phyloP scores from a whole-genome alignment of 1,139 yeast genomes.

The Yamadazyma atlantica region DNA sequence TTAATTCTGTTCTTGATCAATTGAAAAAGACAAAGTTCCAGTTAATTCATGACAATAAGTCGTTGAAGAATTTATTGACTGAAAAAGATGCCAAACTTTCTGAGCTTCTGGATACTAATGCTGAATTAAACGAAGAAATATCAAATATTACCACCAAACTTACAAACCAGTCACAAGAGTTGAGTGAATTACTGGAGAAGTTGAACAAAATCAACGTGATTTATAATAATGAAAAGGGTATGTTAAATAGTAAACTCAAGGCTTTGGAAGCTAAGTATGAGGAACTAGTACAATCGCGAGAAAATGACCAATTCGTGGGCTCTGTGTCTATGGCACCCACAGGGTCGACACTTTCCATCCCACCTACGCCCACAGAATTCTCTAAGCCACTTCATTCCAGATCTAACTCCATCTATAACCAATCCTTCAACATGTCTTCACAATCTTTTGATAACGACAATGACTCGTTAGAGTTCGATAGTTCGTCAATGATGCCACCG shows the following conservation, averaged over 20 bases:
- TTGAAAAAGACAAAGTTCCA: conserved; percentile 34
- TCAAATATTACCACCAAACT: conserved; percentile 6
- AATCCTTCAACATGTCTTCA: conserved; percentile 13
- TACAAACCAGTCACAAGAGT: neutral
- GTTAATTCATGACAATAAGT: conserved; percentile 28
- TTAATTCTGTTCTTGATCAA: conserved; percentile 40
- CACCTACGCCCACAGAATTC: neutral
- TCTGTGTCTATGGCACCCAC: too few relatives aligned
- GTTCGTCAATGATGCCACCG: conserved; percentile 5
- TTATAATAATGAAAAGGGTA: conserved; percentile 31
- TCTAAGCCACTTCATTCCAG: neutral
- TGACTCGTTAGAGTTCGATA: conserved; percentile 1
- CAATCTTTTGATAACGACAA: conserved; percentile 9
- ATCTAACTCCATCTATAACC: conserved; percentile 12
- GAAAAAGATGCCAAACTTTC: conserved; percentile 19
- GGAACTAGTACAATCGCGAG: neutral
- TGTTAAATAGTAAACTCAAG: conserved; percentile 27
- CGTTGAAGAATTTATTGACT: conserved; percentile 23
- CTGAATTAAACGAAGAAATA: conserved; percentile 21
- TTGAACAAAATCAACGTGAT: conserved; percentile 18
- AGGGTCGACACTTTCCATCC: neutral
- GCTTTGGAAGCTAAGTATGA: conserved; percentile 15
- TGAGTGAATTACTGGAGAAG: conserved; percentile 7
- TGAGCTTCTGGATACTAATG: conserved; percentile 32
- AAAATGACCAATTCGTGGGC: neutral